phyloP scores from a whole-genome alignment of 495 filamentous ascomycete species.

The Bryoglossum gracile region DNA sequence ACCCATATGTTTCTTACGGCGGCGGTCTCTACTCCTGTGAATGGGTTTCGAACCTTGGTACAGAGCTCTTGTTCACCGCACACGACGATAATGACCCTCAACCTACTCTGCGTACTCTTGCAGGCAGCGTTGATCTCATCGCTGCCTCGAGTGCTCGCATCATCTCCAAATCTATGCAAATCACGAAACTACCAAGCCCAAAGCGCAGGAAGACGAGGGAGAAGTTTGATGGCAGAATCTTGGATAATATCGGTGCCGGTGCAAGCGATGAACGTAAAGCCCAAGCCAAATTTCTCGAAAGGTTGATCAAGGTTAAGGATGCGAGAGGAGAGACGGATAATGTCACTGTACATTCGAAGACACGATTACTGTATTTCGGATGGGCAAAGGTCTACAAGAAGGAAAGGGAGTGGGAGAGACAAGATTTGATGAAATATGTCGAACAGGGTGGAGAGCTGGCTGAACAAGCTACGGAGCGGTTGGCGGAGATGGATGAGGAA shows the following conservation, averaged over 20 bases:
- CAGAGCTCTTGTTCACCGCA: slow-evolving; percentile 63
- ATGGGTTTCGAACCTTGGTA: slow-evolving; percentile 74
- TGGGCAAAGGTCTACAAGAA: neutral
- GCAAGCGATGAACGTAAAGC: slow-evolving; percentile 4
- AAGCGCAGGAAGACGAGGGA: neutral
- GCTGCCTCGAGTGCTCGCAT: slow-evolving; percentile 48
- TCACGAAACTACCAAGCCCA: slow-evolving; percentile 8
- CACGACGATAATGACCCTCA: slow-evolving; percentile 35
- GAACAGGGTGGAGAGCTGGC: neutral
- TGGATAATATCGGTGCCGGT: neutral
- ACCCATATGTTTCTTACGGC: slow-evolving; percentile 69
- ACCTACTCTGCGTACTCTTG: slow-evolving; percentile 35
- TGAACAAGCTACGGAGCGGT: neutral
- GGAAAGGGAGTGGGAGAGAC: slow-evolving; percentile 3
- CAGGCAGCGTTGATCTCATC: slow-evolving; percentile 50
- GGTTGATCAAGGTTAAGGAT: slow-evolving; percentile 43
- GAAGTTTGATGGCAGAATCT: neutral
- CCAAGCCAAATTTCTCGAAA: slow-evolving; percentile 24
- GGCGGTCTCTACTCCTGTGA: slow-evolving; percentile 65
- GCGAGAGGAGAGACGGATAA: slow-evolving; percentile 47
- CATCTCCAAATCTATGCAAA: slow-evolving; percentile 30
- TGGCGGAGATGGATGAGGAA: slow-evolving; percentile 12
- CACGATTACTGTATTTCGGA: neutral
- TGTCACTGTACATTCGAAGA: slow-evolving; percentile 23
- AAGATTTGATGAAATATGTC: neutral